phyloP scores from a whole-genome alignment of 2,329 filamentous ascomycete species.

The Leptographium galeiforme region DNA sequence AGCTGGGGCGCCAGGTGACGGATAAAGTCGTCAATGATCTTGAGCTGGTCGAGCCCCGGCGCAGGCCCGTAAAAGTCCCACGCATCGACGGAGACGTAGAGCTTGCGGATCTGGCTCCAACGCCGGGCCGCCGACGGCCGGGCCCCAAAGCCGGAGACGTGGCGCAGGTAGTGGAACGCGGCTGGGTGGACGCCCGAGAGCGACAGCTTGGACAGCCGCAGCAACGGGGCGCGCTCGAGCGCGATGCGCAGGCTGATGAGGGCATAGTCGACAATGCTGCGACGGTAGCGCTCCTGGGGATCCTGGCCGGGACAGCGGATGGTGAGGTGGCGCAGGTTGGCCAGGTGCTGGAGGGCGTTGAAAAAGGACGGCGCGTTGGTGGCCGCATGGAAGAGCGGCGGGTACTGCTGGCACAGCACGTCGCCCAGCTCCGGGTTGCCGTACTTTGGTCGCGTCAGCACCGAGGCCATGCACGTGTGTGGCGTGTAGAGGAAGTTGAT shows the following conservation, averaged over 20 bases:
- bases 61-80: conserved; percentile 49
- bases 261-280: conserved; percentile 74
- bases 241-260: conserved; percentile 78
- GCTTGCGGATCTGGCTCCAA: conserved; percentile 65
- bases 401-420: conserved; percentile 74
- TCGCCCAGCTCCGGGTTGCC: conserved; percentile 67
- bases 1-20: conserved; percentile 52
- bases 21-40: conserved; percentile 72
- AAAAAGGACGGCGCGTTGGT: conserved; percentile 81
- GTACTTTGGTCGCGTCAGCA: conserved; percentile 59
- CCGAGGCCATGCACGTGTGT: conserved; percentile 50
- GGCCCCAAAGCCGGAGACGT: conserved; percentile 59
- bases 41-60: conserved; percentile 56
- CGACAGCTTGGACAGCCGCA: conserved; percentile 54
- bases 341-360: conserved; percentile 53
- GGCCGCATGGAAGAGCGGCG: conserved; percentile 76
- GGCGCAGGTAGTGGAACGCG: conserved; percentile 65
- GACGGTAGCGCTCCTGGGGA: conserved; percentile 54
- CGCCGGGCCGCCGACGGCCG: conserved; percentile 57
- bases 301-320: conserved; percentile 65
- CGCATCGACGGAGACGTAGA: conserved; percentile 59
- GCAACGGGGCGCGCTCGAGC: conserved; percentile 58
- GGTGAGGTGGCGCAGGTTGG: conserved; percentile 59
- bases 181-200: conserved; percentile 62
- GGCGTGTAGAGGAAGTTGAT: conserved; percentile 72